A percentile compares a stretch with the other conserved stretches of the same genome.
These are phyloP conservation scores for Aureobasidium sp. DNA, from an alignment of 2,329 filamentous ascomycete genomes.

Conservation along the genomic window DNA sequence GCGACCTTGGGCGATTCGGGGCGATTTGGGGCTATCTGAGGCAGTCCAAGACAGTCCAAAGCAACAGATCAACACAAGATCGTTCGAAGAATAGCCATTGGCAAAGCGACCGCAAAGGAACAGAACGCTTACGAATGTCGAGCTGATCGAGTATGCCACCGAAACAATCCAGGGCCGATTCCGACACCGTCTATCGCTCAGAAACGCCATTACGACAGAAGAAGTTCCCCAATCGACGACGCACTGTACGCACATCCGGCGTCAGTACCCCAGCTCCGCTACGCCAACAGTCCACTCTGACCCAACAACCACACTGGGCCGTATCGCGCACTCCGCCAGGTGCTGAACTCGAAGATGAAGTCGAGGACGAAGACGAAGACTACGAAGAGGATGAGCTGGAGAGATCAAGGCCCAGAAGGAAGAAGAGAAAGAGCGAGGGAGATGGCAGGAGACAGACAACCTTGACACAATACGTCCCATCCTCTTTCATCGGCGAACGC, in stretches of 20 bases:
- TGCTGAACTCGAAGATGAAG: neutral
- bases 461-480: conserved; percentile 17
- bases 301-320: neutral
- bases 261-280: neutral
- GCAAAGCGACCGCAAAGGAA: neutral
- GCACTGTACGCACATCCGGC: neutral
- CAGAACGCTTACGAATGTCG: neutral
- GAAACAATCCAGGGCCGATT: neutral
- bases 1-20: neutral
- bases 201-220: conserved; percentile 12
- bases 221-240: conserved; percentile 9
- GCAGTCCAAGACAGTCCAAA: neutral
- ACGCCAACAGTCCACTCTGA: conserved; percentile 10
- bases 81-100: neutral
- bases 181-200: conserved; percentile 10
- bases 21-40: neutral
- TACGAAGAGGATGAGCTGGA: conserved; percentile 8
- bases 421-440: conserved; percentile 12
- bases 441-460: conserved; percentile 16
- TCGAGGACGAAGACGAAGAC: neutral
- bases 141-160: neutral
- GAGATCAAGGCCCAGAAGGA: neutral
- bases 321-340: neutral
- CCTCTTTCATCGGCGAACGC: neutral
- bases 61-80: neutral